Evolutionary conservation across 2,329 filamentous ascomycete species (phyloP).

Genomic region (Penicillium olsonii): DNA sequence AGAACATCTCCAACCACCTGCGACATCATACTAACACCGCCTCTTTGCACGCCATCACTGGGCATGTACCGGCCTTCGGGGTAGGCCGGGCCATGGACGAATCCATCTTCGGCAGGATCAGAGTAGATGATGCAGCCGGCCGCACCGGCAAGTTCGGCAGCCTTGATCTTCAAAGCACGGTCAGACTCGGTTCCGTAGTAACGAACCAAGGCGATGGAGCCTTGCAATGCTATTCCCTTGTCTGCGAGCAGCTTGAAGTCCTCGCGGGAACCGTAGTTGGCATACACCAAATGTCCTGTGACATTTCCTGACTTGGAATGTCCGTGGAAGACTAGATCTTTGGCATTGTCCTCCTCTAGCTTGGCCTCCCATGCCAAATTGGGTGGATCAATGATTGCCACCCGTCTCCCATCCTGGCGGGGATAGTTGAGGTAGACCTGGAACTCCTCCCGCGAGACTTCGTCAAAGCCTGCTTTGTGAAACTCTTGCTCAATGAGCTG

Average conservation of each 20-base stretch:
- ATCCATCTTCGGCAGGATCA: conserved; percentile 83
- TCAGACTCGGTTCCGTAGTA: conserved; percentile 75
- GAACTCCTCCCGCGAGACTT: conserved; percentile 75
- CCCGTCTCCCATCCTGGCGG: conserved; percentile 70
- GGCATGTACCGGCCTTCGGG: conserved; percentile 81
- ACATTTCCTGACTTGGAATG: conserved; percentile 86
- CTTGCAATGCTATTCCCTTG: conserved; percentile 70
- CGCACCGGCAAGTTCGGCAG: conserved; percentile 83
- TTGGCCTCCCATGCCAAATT: conserved; percentile 74
- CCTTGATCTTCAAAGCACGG: conserved; percentile 80
- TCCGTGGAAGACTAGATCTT: conserved; percentile 82
- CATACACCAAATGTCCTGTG: conserved; percentile 83
- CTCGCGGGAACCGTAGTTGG: conserved; percentile 82
- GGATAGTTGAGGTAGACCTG: conserved; percentile 94
- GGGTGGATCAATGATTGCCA: conserved; percentile 74
- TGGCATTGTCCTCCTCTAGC: conserved; percentile 78
- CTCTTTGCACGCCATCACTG: conserved; percentile 78
- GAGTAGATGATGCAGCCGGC: conserved; percentile 89
- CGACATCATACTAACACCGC: conserved; percentile 75
- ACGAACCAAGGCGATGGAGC: conserved; percentile 80
- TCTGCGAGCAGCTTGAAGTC: conserved; percentile 77
- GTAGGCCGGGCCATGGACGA: conserved; percentile 68
- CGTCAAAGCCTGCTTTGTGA: conserved; percentile 69
- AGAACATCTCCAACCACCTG: conserved; percentile 89
- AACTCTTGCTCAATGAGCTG: conserved; percentile 83